Conservation (phyloP, 768 basidiomycete species). For the Sistotremastrum niveocremeum region DNA sequence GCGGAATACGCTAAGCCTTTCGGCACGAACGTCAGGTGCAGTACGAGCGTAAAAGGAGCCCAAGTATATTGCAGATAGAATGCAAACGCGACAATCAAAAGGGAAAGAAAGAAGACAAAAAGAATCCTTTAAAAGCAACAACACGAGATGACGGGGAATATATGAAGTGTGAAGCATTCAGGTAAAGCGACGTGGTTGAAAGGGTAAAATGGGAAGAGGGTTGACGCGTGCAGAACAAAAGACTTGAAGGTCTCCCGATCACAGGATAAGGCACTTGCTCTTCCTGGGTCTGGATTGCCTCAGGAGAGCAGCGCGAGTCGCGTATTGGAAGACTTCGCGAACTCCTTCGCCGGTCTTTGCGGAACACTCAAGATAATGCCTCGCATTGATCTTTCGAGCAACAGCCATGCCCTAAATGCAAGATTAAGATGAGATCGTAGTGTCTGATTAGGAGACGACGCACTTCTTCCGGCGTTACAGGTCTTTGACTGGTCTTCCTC, state of each 20-base stretch:
- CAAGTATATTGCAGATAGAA: too few relatives aligned
- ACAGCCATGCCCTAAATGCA: constrained; percentile 73
- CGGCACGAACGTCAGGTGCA: too few relatives aligned
- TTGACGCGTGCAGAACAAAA: too few relatives aligned
- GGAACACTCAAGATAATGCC: constrained; percentile 94
- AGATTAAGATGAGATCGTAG: not conserved
- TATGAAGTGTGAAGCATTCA: too few relatives aligned
- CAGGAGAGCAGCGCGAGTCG: constrained; percentile 84
- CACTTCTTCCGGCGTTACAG: constrained; percentile 89
- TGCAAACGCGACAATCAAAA: too few relatives aligned
- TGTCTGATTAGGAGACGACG: constrained; percentile 9
- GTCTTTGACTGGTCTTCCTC: constrained; percentile 85
- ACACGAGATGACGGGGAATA: too few relatives aligned
- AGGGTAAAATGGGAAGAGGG: too few relatives aligned
- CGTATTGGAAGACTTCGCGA: constrained; percentile 96
- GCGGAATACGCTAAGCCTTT: too few relatives aligned
- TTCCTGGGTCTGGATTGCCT: constrained; percentile 32
- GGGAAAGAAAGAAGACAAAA: too few relatives aligned
- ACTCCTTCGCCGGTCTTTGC: constrained; percentile 95
- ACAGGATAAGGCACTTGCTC: constrained; percentile 34
- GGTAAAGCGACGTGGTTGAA: too few relatives aligned
- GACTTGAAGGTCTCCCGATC: constrained; percentile 10
- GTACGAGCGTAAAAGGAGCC: too few relatives aligned
- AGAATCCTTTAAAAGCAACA: too few relatives aligned
- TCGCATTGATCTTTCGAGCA: constrained; percentile 91